Evolutionary conservation across 2,329 filamentous ascomycete species (phyloP).

Genomic region (Paecilomyces sp.): DNA sequence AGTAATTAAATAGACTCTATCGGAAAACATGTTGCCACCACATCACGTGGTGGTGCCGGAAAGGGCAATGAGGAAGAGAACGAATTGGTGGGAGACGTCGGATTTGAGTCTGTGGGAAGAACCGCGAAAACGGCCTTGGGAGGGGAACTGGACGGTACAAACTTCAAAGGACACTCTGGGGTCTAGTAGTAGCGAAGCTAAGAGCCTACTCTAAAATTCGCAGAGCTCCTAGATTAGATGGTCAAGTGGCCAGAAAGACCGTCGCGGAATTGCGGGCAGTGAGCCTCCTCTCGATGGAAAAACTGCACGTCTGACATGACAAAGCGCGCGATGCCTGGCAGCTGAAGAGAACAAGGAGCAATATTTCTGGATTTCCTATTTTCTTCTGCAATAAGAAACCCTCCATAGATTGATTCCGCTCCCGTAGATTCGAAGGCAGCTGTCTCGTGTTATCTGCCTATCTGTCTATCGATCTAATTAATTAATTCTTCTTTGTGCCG

Average conservation of each 20-base stretch:
- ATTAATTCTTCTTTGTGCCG: not conserved
- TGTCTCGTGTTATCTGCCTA: too few species aligned
- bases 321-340: not conserved
- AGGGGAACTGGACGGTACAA: not conserved
- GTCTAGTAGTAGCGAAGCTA: not conserved
- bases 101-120: not conserved
- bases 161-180: not conserved
- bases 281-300: not conserved
- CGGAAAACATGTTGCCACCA: not conserved
- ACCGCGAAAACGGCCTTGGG: not conserved
- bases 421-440: too few species aligned
- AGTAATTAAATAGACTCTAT: not conserved
- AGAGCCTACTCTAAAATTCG: not conserved
- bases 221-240: not conserved
- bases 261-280: too few species aligned
- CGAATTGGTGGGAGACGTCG: not conserved
- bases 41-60: not conserved
- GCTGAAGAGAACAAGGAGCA: not conserved
- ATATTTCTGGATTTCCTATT: not conserved
- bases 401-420: not conserved
- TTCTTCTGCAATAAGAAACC: not conserved
- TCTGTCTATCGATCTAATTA: too few species aligned
- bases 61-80: not conserved
- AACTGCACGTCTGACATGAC: not conserved
- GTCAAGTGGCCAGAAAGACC: not conserved